Evolutionary conservation across 495 filamentous ascomycete genomes (phyloP), one percentile per base, ranked within the genome.

Genomic region (Polyplosphaeria fusca): DNA sequence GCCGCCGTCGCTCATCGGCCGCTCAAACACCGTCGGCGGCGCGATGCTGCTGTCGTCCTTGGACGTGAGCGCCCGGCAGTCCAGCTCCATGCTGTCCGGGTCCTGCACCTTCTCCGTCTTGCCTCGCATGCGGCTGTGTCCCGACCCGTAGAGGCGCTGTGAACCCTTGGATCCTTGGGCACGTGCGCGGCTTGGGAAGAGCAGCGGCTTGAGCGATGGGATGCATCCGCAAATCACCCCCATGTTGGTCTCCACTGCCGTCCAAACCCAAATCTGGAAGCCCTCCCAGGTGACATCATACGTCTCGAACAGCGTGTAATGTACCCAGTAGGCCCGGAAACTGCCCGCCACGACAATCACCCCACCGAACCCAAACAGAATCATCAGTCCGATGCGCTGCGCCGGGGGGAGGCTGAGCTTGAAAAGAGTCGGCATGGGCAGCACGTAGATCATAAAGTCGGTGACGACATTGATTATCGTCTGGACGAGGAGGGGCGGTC

Each of bases 231-330:
- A 63, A 42, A 67, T 67, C 43, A 64, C 52, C 0, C 57, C 64
- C 9, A 64, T 44, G 52, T 64, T 62, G 2, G 61, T 57, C 47
- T 67, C 64, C 18, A 67, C 42, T 5, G 61, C 56, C 3, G 58
- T 60, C 64, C 64, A 67, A 4, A 64, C 26, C 64, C 64, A 67
- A 39, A 55, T 47, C 19, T 63, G 38, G 46, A 53, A 60, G 5
- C 52, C 57, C 25, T 60, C 49, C 64, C 64, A 67, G 4, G 64
- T 67, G 12, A 56, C 52, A 46, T 67, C 64, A 38, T 67, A 67
- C 20, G 64, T 67, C 18, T 54, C 35, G 55, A 44, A 64, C 26
- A 58, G 53, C 3, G 61, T 49, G 27, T 54, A 60, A 26, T 61
- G 57, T 1, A 61, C 42, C 52, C 49, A 60, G 48, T 58, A 57